These are phyloP conservation scores for Leishmania mexicana DNA, from an alignment of 208 protist genomes.

Conservation along the genomic window DNA sequence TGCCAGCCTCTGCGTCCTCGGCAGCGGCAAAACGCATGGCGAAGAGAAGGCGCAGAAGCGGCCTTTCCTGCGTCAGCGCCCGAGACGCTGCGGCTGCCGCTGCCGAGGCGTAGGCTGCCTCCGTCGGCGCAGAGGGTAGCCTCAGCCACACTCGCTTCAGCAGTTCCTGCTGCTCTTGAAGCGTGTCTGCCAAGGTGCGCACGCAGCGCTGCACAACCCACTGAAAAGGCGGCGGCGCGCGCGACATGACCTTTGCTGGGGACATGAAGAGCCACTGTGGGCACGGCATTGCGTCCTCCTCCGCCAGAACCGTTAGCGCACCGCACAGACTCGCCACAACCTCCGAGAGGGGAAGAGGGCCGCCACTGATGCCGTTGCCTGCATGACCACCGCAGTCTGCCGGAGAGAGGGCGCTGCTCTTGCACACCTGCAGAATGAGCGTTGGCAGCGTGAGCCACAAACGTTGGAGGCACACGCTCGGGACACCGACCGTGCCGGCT, in stretches of 20 bases:
- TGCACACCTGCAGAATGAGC: constrained; percentile 38
- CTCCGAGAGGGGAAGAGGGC: constrained; percentile 12
- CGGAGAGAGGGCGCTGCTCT: not conserved
- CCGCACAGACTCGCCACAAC: constrained; percentile 19
- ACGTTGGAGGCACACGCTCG: constrained; percentile 32
- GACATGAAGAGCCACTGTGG: constrained; percentile 29
- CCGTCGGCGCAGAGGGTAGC: not conserved
- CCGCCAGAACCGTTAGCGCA: constrained; percentile 10
- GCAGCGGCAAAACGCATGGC: constrained; percentile 19
- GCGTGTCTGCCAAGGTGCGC: constrained; percentile 15
- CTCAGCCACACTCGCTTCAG: constrained; percentile 30
- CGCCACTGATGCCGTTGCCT: not conserved
- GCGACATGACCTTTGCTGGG: constrained; percentile 23
- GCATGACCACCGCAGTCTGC: not conserved
- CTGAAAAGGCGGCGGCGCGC: constrained; percentile 30
- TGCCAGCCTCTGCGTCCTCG: constrained; percentile 21
- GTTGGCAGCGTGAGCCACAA: constrained; percentile 42
- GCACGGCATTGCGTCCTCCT: constrained; percentile 5
- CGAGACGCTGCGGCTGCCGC: constrained; percentile 15
- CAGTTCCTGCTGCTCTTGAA: constrained; percentile 17
- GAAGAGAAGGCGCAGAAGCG: constrained; percentile 21
- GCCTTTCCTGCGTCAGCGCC: constrained; percentile 2
- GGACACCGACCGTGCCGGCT: not conserved
- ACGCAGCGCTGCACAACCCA: constrained; percentile 37
- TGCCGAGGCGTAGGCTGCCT: not conserved